Base-by-base conservation (phyloP, 345 rosid genomes). In the Zanthoxylum bungeanum region DNA sequence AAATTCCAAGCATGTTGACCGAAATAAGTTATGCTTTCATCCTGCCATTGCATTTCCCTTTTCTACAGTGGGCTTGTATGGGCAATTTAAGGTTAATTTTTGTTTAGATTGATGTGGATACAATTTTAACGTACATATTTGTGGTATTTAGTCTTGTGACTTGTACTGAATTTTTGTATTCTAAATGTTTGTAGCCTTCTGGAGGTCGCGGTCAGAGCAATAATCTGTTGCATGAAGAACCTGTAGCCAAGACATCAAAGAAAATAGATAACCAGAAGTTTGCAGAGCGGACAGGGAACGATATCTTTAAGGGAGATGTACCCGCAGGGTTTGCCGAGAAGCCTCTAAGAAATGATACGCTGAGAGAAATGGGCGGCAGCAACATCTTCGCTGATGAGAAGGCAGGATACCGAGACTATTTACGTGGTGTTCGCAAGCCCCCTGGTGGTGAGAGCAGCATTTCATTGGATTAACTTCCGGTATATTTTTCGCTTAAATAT, bases 361-460 rank as follows among this genome's bases (percentile, higher is more conserved):
- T 87, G 79, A 80, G 79, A 58, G 98, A 90, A 83, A 92, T 92
- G 79, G 90, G 92, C 0, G 98, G 98, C 75, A 88, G 67, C 66
- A 71, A 90, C 81, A 92, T 92, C 7, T 92, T 92, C 64, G 79
- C 98, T 3, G 98, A 92, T 28, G 96, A 89, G 25, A 90, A 90
- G 82, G 86, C 66, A 11, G 96, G 87, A 73, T 80, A 86, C 33
- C 73, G 96, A 27, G 96, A 88, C 75, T 90, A 81, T 73, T 73
- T 87, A 28, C 92, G 96, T 2, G 97, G 97, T 7, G 89, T 86
- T 24, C 90, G 93, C 73, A 87, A 90, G 83, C 96, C 97, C 49
- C 96, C 97, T 0, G 97, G 97, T 2, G 97, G 97, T 5, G 96
- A 92, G 80, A 92, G 97, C 85, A 92, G 89, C 92, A 90, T 92